These are phyloP conservation scores for Antitrichia curtipendula DNA, from an alignment of 225 moss, liverwort and hornwort species.

Conservation along the genomic window DNA sequence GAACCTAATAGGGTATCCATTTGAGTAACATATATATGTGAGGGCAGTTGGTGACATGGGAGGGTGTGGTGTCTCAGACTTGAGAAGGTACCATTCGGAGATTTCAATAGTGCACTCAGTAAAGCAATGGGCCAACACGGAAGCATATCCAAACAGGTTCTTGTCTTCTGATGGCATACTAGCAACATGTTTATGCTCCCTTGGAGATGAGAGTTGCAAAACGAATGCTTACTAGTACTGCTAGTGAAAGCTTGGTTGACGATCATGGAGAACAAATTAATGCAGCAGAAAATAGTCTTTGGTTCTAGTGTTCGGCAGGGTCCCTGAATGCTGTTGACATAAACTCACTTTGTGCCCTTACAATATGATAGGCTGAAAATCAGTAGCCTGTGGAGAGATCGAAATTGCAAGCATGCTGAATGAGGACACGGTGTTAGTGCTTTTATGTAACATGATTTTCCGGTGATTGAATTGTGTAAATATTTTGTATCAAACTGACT, in stretches of 20 bases:
- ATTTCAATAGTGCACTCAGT: conserved; percentile 46
- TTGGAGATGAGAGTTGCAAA: neutral
- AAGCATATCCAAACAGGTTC: conserved; percentile 59
- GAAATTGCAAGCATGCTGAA: neutral
- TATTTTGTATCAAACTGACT: neutral
- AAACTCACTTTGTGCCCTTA: neutral
- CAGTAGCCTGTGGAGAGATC: neutral
- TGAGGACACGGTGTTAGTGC: neutral
- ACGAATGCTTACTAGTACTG: neutral
- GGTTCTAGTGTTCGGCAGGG: neutral
- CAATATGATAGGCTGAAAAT: neutral
- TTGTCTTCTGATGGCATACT: conserved; percentile 39
- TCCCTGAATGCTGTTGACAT: neutral
- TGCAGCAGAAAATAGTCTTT: neutral
- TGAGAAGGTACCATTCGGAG: conserved; percentile 65
- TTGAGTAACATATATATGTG: neutral
- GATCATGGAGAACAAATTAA: neutral
- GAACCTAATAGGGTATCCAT: neutral
- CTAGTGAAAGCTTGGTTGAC: neutral
- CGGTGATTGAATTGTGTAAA: neutral
- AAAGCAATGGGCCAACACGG: conserved; percentile 82
- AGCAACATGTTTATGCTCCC: neutral
- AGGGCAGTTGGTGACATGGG: neutral
- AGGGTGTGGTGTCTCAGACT: conserved; percentile 26
- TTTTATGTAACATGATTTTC: neutral